phyloP scores from a whole-genome alignment of 257 asterid species.

The Hygrophila difformis region DNA sequence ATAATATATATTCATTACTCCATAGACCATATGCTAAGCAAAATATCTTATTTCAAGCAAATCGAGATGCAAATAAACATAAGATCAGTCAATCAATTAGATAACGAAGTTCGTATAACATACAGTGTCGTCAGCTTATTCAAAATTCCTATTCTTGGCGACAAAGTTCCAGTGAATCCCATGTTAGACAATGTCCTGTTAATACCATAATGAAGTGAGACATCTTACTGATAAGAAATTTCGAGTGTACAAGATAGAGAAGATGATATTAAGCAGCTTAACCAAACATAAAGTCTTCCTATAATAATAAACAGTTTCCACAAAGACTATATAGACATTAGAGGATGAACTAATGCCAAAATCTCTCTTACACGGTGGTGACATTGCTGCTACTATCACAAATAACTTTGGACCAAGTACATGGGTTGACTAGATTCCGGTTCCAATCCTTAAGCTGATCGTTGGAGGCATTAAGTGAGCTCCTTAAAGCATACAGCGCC shows the following conservation, averaged over 20 bases:
- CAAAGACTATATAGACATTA: not conserved
- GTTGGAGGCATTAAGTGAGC: slow-evolving; percentile 38
- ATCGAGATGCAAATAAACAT: not conserved
- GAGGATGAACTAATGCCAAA: not conserved
- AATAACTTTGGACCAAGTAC: slow-evolving; percentile 58
- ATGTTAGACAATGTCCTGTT: slow-evolving; percentile 80
- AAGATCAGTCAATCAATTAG: slow-evolving; percentile 10
- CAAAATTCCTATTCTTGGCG: slow-evolving; percentile 63
- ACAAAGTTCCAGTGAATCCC: slow-evolving; percentile 76
- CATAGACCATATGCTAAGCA: too few relatives aligned
- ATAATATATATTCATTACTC: too few relatives aligned
- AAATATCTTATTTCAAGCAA: not conserved
- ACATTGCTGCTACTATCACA: slow-evolving; percentile 40
- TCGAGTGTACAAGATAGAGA: not conserved
- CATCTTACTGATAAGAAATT: too few relatives aligned
- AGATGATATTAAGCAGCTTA: not conserved
- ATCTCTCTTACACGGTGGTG: slow-evolving; percentile 36
- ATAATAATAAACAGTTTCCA: not conserved
- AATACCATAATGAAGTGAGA: not conserved
- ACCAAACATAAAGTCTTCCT: not conserved
- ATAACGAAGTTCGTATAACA: slow-evolving; percentile 18
- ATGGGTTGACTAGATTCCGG: slow-evolving; percentile 47
- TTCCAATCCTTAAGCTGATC: slow-evolving; percentile 51
- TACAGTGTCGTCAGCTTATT: slow-evolving; percentile 66
- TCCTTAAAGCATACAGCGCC: slow-evolving; percentile 37